Conservation (phyloP, 1,284 basidiomycete genomes). For the Cystobasidiaceae sp. region DNA sequence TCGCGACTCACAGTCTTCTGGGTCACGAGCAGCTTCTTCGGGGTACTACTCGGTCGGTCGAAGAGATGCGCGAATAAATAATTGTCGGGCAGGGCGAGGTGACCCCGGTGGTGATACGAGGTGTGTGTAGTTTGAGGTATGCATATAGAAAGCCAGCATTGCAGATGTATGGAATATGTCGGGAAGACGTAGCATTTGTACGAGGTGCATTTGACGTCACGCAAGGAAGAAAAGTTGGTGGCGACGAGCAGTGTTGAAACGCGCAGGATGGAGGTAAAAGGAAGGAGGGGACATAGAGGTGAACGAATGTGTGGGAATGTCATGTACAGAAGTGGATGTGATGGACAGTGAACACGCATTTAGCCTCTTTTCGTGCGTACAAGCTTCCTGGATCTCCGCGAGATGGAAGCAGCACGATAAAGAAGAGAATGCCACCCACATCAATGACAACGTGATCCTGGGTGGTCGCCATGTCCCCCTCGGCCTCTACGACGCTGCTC, state of each 20-base stretch:
- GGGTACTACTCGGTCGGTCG: slow-evolving; percentile 4
- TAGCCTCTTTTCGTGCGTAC: neutral
- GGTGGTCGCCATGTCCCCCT: slow-evolving; percentile 16
- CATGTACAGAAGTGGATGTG: neutral
- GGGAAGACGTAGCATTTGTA: neutral
- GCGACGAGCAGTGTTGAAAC: neutral
- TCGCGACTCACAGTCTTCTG: slow-evolving; percentile 9
- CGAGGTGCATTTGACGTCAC: neutral
- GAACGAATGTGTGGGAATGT: neutral
- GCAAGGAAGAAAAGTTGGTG: neutral
- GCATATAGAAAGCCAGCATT: neutral
- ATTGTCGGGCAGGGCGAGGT: neutral
- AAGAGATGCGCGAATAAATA: too few species aligned
- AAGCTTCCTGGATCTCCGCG: neutral
- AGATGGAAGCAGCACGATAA: neutral
- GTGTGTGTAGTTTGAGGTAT: neutral
- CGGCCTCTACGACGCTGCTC: neutral
- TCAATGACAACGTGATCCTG: slow-evolving; percentile 20
- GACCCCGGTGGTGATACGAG: neutral
- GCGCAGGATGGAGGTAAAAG: neutral
- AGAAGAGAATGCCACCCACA: neutral
- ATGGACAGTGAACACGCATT: too few species aligned
- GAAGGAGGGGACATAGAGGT: neutral
- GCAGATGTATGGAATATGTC: too few species aligned
- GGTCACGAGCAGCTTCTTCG: slow-evolving; percentile 1